Evolutionary conservation across 2,329 filamentous ascomycete species (phyloP), one percentile per base, ranked within the genome.

Genomic region (Diaporthe batatas): DNA sequence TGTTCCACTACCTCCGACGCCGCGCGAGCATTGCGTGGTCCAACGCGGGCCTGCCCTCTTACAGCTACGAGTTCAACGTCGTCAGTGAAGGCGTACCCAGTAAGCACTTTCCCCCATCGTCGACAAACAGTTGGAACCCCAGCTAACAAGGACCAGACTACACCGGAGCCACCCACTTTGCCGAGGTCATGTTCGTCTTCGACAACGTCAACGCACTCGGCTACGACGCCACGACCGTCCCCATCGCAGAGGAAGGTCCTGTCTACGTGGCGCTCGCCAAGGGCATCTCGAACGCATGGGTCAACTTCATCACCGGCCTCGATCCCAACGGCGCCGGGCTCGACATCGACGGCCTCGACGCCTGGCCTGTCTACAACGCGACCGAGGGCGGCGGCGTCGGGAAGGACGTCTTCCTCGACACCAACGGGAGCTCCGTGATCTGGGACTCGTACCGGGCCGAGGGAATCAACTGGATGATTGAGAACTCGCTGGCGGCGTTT

Each of bases 151-250:
- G 7, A 18, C 5, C 39, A 70, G 68, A 39, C 3, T 62, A 42
- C 18, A 32, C 42, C 25, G 72, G 62, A 3, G 62, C 73, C 16
- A 70, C 62, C 12, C 84, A 86, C 75, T 85, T 85, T 77, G 79
- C 86, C 71, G 87, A 89, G 77, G 85, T 89, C 0, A 82, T 84
- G 0, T 89, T 88, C 74, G 87, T 90, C 8, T 87, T 90, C 67
- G 78, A 88, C 75, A 90, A 91, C 74, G 78, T 83, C 8, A 74
- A 82, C 6, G 88, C 87, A 1, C 73, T 80, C 3, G 87, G 87
- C 1, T 88, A 86, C 72, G 77, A 81, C 68, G 78, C 79, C 81
- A 80, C 83, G 71, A 54, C 70, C 25, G 82, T 81, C 71, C 84
- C 84, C 0, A 84, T 86, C 53, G 81, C 75, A 34, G 80, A 80